phyloP scores from a whole-genome alignment of 768 basidiomycete species.

The Agaricus blazei region DNA sequence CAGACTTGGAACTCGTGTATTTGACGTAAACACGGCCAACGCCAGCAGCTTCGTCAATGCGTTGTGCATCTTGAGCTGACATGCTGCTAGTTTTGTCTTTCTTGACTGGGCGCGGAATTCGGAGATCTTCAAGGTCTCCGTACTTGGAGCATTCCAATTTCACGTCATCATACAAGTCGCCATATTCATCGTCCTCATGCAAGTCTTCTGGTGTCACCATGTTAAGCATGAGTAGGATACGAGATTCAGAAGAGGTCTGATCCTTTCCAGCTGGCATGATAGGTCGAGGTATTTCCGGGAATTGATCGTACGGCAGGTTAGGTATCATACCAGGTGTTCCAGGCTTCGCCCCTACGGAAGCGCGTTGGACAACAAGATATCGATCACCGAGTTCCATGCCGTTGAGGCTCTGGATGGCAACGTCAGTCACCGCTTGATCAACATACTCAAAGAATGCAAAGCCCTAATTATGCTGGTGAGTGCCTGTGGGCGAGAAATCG shows the following conservation, averaged over 20 bases:
- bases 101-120: constrained; percentile 85
- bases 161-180: constrained; percentile 92
- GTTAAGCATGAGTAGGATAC: constrained; percentile 95
- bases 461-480: constrained; percentile 51
- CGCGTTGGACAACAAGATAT: constrained; percentile 92
- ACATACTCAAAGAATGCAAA: constrained; percentile 99
- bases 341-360: constrained; percentile 87
- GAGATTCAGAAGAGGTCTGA: constrained; percentile 49
- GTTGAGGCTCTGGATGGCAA: constrained; percentile 93
- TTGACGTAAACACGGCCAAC: constrained; percentile 96
- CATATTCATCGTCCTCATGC: constrained; percentile 84
- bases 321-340: constrained; percentile 59
- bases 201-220: constrained; percentile 97
- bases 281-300: constrained; percentile 80
- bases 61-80: constrained; percentile 59
- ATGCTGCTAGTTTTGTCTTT: constrained; percentile 76
- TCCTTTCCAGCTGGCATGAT: constrained; percentile 81
- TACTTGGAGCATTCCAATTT: constrained; percentile 84
- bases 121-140: constrained; percentile 77
- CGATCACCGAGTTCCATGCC: constrained; percentile 98
- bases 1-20: constrained; percentile 58
- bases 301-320: constrained; percentile 72
- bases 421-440: constrained; percentile 82
- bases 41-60: constrained; percentile 83
- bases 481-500: neutral